phyloP scores from a whole-genome alignment of 2,329 filamentous ascomycete genomes.

The Didymella pomorum region DNA sequence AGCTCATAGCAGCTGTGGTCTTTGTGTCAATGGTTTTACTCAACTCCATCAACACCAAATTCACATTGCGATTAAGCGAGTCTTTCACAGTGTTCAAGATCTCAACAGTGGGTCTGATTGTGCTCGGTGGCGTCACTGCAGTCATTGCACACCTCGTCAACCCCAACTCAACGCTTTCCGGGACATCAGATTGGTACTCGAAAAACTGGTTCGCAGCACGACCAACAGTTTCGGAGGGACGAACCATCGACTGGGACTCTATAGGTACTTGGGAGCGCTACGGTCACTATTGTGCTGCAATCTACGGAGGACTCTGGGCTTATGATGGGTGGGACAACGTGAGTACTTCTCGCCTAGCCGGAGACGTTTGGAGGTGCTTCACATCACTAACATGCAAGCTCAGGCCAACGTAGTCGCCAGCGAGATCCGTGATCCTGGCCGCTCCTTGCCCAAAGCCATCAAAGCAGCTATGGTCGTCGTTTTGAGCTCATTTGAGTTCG shows the following conservation, averaged over 20 bases:
- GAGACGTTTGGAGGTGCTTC: background rate
- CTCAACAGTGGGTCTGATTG: constrained; percentile 42
- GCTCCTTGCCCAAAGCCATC: constrained; percentile 65
- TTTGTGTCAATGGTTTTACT: constrained; percentile 53
- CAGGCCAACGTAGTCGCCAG: constrained; percentile 52
- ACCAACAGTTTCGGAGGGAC: constrained; percentile 58
- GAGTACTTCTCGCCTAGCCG: constrained; percentile 26
- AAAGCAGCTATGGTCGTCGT: constrained; percentile 68
- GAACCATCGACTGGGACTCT: constrained; percentile 43
- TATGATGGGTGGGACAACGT: constrained; percentile 74
- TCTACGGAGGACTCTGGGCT: constrained; percentile 70
- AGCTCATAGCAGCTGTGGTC: constrained; percentile 48
- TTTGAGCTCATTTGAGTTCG: constrained; percentile 65
- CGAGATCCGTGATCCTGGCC: constrained; percentile 47
- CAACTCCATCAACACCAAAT: constrained; percentile 55
- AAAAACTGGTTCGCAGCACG: constrained; percentile 65
- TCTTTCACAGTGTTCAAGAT: constrained; percentile 54
- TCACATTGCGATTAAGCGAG: constrained; percentile 52
- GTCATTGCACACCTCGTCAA: constrained; percentile 43
- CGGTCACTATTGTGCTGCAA: constrained; percentile 66
- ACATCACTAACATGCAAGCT: background rate
- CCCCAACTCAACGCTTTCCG: constrained; percentile 40
- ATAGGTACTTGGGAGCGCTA: constrained; percentile 66
- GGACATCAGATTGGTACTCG: constrained; percentile 48
- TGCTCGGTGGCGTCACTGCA: constrained; percentile 41